Evolutionary conservation across 495 filamentous ascomycete genomes (phyloP), one percentile per base, ranked within the genome.

Genomic region (Penicillium canescens): DNA sequence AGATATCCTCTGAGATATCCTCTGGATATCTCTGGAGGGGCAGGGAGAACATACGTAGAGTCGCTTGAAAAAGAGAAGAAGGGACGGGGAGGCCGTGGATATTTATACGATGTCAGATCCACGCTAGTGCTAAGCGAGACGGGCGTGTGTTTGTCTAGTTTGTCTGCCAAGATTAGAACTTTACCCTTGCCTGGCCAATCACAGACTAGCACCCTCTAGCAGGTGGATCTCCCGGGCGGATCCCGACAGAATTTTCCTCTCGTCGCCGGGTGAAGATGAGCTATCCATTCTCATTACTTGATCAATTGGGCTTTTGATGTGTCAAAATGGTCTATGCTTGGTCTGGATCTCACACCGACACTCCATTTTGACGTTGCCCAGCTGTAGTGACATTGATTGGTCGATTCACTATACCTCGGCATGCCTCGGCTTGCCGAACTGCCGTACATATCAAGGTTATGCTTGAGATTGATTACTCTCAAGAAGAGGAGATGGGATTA

Each of bases 21-120:
- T n/a, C n/a, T n/a, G n/a, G n/a, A n/a, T n/a, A n/a, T n/a, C n/a
- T n/a, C n/a, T n/a, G n/a, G n/a, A 64, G 69, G 77, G 77, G 71
- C 67, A 42, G 66, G 62, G 56, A 50, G 55, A 62, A 81, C 74
- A 72, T 69, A 84, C 81, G 81, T 84, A 86, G 82, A 84, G 82
- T 86, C 82, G 82, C 80, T 81, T 77, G 56, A 70, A 64, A 55
- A 74, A 74, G 67, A 64, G 57, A 37, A 54, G 69, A 67, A 56
- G 54, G 42, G 43, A 31, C 49, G 63, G 63, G 54, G 45, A 11
- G 2, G 24, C 6, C 16, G 40, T 18, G n/a, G 40, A 23, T 42
- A 42, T 42, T 24, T 42, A 42, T 42, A 42, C 20, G 10, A 3
- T 5, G 37, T 4, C 13, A 21, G 42, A 16, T 14, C 18, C 28